Evolutionary conservation across 2,329 filamentous ascomycete species (phyloP).

Genomic region (Apiospora marii): DNA sequence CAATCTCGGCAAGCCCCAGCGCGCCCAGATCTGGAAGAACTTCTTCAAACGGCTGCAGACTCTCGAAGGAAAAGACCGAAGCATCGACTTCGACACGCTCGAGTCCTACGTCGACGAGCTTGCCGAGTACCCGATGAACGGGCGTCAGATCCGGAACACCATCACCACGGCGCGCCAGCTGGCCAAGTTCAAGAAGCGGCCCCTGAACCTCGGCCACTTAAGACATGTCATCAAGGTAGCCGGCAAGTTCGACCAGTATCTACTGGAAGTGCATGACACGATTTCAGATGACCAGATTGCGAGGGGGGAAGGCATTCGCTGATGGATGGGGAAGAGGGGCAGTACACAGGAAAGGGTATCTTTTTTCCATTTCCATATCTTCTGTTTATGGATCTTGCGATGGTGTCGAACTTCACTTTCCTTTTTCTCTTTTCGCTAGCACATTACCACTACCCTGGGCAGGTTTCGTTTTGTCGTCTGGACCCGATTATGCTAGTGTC

Average conservation of each 20-base stretch:
- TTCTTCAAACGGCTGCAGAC: conserved; percentile 29
- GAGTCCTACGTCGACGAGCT: conserved; percentile 38
- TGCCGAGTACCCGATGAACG: conserved; percentile 48
- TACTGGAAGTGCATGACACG: neutral
- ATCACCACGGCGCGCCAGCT: conserved; percentile 41
- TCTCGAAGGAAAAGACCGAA: neutral
- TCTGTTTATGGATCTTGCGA: too few species aligned
- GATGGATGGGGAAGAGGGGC: neutral
- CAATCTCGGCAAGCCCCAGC: conserved; percentile 29
- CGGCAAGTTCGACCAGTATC: neutral
- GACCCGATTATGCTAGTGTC: too few species aligned
- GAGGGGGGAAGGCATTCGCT: neutral
- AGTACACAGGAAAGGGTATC: too few species aligned
- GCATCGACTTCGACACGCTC: neutral
- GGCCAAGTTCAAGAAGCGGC: conserved; percentile 9
- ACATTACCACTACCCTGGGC: too few species aligned
- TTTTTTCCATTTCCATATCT: too few species aligned
- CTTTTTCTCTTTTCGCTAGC: too few species aligned
- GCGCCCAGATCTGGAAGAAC: conserved; percentile 37
- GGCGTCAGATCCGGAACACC: conserved; percentile 51
- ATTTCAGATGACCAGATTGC: neutral
- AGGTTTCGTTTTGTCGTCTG: too few species aligned
- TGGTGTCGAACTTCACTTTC: too few species aligned
- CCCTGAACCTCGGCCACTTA: neutral
- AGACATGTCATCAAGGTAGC: neutral